These are phyloP conservation scores for Simplicillium aogashimaense DNA, from an alignment of 2,329 filamentous ascomycete species.

Conservation along the genomic window DNA sequence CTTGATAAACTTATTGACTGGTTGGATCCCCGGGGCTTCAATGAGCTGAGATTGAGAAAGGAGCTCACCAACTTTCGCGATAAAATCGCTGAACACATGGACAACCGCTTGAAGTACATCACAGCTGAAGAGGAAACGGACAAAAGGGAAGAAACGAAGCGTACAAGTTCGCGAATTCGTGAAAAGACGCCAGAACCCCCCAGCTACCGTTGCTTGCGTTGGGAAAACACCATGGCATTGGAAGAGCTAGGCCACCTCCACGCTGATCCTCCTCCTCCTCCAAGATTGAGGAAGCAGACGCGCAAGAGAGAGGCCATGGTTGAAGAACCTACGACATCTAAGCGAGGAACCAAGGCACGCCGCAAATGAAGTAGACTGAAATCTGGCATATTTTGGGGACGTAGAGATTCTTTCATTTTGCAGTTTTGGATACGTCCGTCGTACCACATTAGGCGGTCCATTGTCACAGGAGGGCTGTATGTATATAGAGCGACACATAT, in stretches of 20 bases:
- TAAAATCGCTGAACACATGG: conserved; percentile 70
- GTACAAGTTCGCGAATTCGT: conserved; percentile 34
- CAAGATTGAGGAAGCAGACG: conserved; percentile 37
- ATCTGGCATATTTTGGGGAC: no score
- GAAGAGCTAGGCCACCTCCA: conserved; percentile 49
- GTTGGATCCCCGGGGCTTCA: conserved; percentile 78
- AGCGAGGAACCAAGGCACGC: no score
- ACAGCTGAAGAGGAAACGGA: conserved; percentile 26
- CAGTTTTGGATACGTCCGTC: no score
- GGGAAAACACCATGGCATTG: conserved; percentile 47
- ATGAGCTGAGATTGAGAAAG: conserved; percentile 81
- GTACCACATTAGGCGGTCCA: no score
- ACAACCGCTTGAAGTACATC: conserved; percentile 63
- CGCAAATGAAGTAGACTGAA: no score
- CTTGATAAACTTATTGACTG: conserved; percentile 74
- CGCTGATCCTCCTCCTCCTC: conserved; percentile 42
- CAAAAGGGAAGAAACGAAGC: conserved; percentile 28
- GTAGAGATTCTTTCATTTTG: no score
- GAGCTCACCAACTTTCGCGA: conserved; percentile 71
- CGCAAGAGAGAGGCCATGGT: conserved; percentile 37
- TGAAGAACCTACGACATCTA: conserved; percentile 9
- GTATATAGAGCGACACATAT: no score
- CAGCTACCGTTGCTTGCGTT: conserved; percentile 39
- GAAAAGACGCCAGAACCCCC: conserved; percentile 36
- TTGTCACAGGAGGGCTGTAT: no score